Evolutionary conservation across 2,329 filamentous ascomycete genomes (phyloP), one percentile per base, ranked within the genome.

Genomic region (Mollisia scopiformis): DNA sequence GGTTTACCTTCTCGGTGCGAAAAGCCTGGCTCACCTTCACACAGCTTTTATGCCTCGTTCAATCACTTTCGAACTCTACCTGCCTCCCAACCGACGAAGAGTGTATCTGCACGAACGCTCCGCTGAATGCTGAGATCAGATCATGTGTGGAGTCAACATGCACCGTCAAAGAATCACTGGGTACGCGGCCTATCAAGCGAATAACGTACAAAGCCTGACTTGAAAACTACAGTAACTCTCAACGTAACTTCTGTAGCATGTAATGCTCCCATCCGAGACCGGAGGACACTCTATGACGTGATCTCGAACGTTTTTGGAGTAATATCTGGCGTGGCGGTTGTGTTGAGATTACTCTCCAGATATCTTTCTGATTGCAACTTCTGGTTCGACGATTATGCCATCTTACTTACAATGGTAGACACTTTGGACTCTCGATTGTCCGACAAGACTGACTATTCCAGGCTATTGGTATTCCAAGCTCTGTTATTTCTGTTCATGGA

Each of bases 151-250:
- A 61, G 11, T 41, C 68, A 16, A 72, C 64, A 28, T 78, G 77
- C 65, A 77, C 74, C 1, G 68, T 77, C 35, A 73, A 69, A 23
- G 72, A 80, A 59, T 66, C 71, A 14, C 62, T 79, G 33, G 71
- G 75, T 77, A 68, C 58, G 68, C 39, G 41, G 59, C 10, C 13
- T 21, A 43, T 2, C 49, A 37, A 19, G 13, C 21, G 27, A 28
- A 16, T 55, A 78, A 75, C 71, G 14, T 77, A 76, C 4, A 77
- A 80, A 65, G 80, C 80, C 62, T 69, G 19, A 43, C 30, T 13
- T 30, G 19, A 37, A 41, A n/a, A 35, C n/a, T n/a, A n/a, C n/a
- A 63, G 61, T 51, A 7, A 53, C 61, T 4, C 51, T 59, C 27
- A 64, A 64, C 28, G 37, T 58, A 33, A 62, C 62, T 25, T 16